A percentile compares a stretch with the other conserved stretches of the same genome.
phyloP scores from a whole-genome alignment of 805 yeast species.

The Aciculoconidium aculeatum region DNA sequence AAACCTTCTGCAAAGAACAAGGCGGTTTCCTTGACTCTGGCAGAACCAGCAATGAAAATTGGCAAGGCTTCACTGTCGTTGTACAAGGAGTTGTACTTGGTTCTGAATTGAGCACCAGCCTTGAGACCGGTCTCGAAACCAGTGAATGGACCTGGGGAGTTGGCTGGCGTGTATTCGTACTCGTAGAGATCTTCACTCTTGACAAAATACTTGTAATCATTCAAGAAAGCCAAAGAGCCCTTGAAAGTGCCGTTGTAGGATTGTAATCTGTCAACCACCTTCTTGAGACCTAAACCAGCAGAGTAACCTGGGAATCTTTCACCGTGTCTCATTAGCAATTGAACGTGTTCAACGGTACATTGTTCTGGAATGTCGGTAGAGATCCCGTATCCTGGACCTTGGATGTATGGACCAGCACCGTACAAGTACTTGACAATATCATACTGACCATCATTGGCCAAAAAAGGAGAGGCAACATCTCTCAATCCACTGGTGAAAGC shows the following conservation, averaged over 20 bases:
- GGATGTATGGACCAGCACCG: slow-evolving; percentile 7
- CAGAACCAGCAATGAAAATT: slow-evolving; percentile 6
- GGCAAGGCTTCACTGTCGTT: slow-evolving; percentile 4
- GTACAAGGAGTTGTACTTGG: slow-evolving; percentile 6
- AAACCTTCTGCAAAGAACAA: slow-evolving; percentile 7
- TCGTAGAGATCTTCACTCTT: slow-evolving; percentile 6
- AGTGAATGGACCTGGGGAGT: slow-evolving; percentile 7
- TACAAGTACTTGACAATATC: slow-evolving; percentile 5
- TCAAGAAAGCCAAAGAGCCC: slow-evolving; percentile 18
- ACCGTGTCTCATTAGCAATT: slow-evolving; percentile 18
- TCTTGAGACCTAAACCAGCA: slow-evolving; percentile 11
- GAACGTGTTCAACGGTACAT: slow-evolving; percentile 17
- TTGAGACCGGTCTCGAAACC: slow-evolving; percentile 3
- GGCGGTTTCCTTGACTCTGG: slow-evolving; percentile 7
- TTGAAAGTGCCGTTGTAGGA: slow-evolving; percentile 13
- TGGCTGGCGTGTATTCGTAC: slow-evolving; percentile 7
- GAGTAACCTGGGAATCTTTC: slow-evolving; percentile 17
- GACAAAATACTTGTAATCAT: slow-evolving; percentile 17
- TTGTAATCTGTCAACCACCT: slow-evolving; percentile 11
- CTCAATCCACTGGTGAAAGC: slow-evolving; percentile 1
- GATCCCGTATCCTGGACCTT: slow-evolving; percentile 8
- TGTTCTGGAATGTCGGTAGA: slow-evolving; percentile 8
- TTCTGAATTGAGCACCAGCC: slow-evolving; percentile 7
- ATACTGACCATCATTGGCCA: slow-evolving; percentile 5
- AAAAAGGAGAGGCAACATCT: slow-evolving; percentile 6